Evolutionary conservation across 1,284 basidiomycete genomes (phyloP).

Genomic region (Cryptococcus maquisensis): DNA sequence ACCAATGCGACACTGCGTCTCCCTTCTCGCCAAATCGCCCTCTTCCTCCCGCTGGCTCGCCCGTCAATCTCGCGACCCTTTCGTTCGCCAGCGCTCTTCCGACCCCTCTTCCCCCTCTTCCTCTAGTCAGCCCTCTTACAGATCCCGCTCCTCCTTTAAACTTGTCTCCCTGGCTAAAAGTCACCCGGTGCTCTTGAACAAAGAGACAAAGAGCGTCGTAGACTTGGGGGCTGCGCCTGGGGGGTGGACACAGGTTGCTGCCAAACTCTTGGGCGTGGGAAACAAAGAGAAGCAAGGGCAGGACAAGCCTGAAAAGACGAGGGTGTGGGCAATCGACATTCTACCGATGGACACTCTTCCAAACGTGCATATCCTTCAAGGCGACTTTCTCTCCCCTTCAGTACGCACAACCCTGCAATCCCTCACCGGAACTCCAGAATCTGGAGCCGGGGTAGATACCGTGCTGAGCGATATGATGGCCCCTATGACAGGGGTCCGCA

Average conservation of each 20-base stretch:
- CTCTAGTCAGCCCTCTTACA: constrained; percentile 50
- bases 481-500: constrained; percentile 44
- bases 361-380: constrained; percentile 64
- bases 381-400: constrained; percentile 65
- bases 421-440: background rate
- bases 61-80: constrained; percentile 43
- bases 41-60: constrained; percentile 48
- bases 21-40: constrained; percentile 14
- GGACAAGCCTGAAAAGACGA: constrained; percentile 30
- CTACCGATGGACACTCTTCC: constrained; percentile 63
- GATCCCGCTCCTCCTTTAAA: constrained; percentile 81
- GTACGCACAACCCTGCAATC: constrained; percentile 37
- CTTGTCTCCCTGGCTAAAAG: constrained; percentile 49
- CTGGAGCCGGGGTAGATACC: constrained; percentile 35
- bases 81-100: constrained; percentile 30
- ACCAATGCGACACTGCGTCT: constrained; percentile 14
- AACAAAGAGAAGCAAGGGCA: background rate
- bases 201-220: constrained; percentile 56
- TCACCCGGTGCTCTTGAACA: constrained; percentile 53
- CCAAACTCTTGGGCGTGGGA: constrained; percentile 23
- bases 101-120: background rate
- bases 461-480: constrained; percentile 52
- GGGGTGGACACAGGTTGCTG: constrained; percentile 79
- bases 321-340: constrained; percentile 69
- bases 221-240: constrained; percentile 84